phyloP scores from a whole-genome alignment of 495 filamentous ascomycete genomes.

The Elasticomyces elasticus region DNA sequence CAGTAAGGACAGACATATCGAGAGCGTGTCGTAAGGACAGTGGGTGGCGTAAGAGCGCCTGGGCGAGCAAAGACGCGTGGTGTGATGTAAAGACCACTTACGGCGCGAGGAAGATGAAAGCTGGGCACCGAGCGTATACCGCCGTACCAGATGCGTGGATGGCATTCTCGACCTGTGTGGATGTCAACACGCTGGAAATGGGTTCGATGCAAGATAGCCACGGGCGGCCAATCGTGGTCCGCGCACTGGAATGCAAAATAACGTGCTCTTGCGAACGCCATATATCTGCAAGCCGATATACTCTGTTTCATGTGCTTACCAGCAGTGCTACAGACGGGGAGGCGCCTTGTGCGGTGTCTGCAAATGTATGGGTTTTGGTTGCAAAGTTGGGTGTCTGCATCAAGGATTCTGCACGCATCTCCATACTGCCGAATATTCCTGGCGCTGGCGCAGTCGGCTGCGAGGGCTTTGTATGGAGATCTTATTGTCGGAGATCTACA shows the following conservation, averaged over 20 bases:
- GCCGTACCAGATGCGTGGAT: not conserved
- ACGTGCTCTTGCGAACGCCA: not conserved
- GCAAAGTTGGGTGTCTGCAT: no score
- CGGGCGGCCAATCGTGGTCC: not conserved
- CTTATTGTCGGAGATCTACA: no score
- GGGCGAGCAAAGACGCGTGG: not conserved
- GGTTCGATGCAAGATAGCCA: not conserved
- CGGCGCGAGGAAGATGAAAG: not conserved
- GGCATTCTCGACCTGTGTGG: not conserved
- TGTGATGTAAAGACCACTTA: not conserved
- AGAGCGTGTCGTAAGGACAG: not conserved
- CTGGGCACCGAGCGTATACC: not conserved
- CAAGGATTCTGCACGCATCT: no score
- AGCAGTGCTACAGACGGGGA: no score
- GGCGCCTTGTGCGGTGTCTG: no score
- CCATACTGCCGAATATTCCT: no score
- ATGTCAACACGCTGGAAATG: slow-evolving; percentile 5
- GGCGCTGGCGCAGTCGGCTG: no score
- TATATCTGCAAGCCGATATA: no score
- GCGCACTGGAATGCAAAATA: not conserved
- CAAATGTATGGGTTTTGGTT: no score
- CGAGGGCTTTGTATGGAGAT: no score
- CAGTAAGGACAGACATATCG: slow-evolving; percentile 4
- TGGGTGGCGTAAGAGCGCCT: not conserved
- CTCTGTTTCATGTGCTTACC: no score